Base-by-base conservation (phyloP, 2,329 filamentous ascomycete genomes). In the Didymella exigua region DNA sequence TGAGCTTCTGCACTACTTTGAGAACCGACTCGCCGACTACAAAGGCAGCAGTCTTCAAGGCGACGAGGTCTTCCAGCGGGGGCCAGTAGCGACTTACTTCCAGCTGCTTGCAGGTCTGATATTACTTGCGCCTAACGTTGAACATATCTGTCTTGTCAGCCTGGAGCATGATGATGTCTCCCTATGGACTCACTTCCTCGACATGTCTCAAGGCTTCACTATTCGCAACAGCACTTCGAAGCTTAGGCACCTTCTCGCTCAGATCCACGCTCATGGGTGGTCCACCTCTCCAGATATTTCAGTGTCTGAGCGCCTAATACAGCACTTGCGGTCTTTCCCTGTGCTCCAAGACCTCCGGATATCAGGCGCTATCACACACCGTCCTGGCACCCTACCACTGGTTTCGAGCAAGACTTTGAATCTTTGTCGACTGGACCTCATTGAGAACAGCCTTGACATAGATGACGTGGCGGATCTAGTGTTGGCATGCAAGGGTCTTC, bases 11-110 rank as follows among this genome's bases (percentile, higher is more conserved):
- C 44, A 58, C 18, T 72, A 70, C 29, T 47, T 71, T 11, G 70
- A 72, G 33, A 70, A 65, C 33, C 61, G 68, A 8, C 49, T 67
- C 3, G 45, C 58, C 14, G 66, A 71, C 36, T 55, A 61, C 44
- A 34, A 47, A 14, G 69, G 67, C 14, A 64, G 67, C 31, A 55
- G 52, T 19, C 55, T 69, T 0, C 30, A 46, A 13, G 27, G 54
- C 9, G 66, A 65, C 31, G n/a, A 44, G 1, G 29, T 33, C 4
- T 38, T 34, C 1, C 45, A 45, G 5, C 16, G 27, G 8, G 38
- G 56, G 1, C 56, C 60, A 42, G 45, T 61, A 2, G 16, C 40
- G 2, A 38, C 56, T 8, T 70, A 71, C 37, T 67, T 66, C 27
- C 29, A 26, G 1, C 36, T 60, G n/a, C 59, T 73, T n/a, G 61